Evolutionary conservation across 2,329 filamentous ascomycete species (phyloP), one percentile per base, ranked within the genome.

Genomic region (Macrophomina tecta): DNA sequence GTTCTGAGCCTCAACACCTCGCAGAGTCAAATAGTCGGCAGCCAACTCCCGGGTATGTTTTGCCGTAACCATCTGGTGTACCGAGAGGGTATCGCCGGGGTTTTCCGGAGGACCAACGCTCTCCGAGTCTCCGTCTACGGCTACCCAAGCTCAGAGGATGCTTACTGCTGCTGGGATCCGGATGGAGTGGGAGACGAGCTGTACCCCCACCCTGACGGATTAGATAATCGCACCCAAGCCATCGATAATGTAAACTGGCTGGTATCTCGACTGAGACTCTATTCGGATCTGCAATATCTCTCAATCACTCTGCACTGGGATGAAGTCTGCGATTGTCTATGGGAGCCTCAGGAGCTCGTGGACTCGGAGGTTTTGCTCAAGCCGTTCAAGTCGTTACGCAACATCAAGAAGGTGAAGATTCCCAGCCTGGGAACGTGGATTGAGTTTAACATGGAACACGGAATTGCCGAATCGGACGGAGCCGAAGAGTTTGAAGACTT

Each of bases 181-280:
- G 2, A 32, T 23, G 0, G 1, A 1, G 9, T 23, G 38, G 16
- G 14, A 3, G 28, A 30, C 9, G 11, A 38, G 0, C n/a, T 14
- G 0, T 36, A 1, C 18, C 12, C 5, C 6, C 42, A 3, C 2
- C n/a, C n/a, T 5, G 7, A n/a, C 5, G 60, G 45, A 4, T 8
- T 63, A 18, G 46, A 51, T n/a, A n/a, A 49, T n/a, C 23, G 9
- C 9, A 51, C 18, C 16, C 42, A 49, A 18, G 30, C 34, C 2
- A 9, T 49, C 0, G 60, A 63, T 11, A 63, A 63, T 3, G 5
- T 63, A n/a, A 32, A 45, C 2, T 63, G 45, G 60, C n/a, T 63
- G 4, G 40, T 23, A n/a, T 30, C 30, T 11, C 60, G 51, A 3
- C n/a, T 63, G 7, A n/a, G 23, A 0, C 12, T 9, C 1, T 28